phyloP scores from a whole-genome alignment of 768 basidiomycete species.

The Tricholoma sp. region DNA sequence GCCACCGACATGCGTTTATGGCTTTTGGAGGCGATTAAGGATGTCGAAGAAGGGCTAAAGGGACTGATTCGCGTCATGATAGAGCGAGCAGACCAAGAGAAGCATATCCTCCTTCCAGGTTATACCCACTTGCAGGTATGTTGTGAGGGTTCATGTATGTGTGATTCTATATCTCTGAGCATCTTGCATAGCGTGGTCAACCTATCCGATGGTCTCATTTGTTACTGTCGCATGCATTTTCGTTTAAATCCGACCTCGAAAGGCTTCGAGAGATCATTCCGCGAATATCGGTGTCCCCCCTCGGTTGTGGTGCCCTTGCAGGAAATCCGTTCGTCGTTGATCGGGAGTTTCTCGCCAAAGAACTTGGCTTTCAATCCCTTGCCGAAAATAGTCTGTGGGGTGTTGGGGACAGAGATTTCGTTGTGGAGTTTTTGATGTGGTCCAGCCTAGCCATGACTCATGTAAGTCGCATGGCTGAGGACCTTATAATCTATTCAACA shows the following conservation, averaged over 20 bases:
- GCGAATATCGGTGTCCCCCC: constrained; percentile 87
- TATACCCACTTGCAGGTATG: constrained; percentile 95
- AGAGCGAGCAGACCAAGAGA: constrained; percentile 90
- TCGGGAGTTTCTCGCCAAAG: constrained; percentile 84
- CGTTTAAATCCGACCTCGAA: constrained; percentile 86
- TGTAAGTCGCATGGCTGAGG: constrained; percentile 92
- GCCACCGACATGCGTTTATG: constrained; percentile 98
- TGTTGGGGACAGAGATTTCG: constrained; percentile 94
- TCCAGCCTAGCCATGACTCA: constrained; percentile 88
- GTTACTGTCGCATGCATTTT: constrained; percentile 90
- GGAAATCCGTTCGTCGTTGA: constrained; percentile 96
- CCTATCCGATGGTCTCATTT: constrained; percentile 99
- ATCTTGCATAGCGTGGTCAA: constrained; percentile 75
- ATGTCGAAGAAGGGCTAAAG: constrained; percentile 64
- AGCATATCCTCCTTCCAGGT: constrained; percentile 86
- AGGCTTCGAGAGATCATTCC: constrained; percentile 80
- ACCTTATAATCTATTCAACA: constrained; percentile 93
- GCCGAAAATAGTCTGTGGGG: constrained; percentile 98
- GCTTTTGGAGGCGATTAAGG: constrained; percentile 75
- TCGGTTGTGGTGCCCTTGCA: constrained; percentile 92
- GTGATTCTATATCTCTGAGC: neutral
- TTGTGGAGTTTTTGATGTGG: constrained; percentile 98
- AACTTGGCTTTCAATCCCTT: constrained; percentile 83
- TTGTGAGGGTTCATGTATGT: neutral
- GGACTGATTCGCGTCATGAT: constrained; percentile 84